Percentiles rank a stretch among this genome's conserved stretches.
phyloP scores from a whole-genome alignment of 163 green algal species.

The Chlamydomonas reinhardtii region DNA sequence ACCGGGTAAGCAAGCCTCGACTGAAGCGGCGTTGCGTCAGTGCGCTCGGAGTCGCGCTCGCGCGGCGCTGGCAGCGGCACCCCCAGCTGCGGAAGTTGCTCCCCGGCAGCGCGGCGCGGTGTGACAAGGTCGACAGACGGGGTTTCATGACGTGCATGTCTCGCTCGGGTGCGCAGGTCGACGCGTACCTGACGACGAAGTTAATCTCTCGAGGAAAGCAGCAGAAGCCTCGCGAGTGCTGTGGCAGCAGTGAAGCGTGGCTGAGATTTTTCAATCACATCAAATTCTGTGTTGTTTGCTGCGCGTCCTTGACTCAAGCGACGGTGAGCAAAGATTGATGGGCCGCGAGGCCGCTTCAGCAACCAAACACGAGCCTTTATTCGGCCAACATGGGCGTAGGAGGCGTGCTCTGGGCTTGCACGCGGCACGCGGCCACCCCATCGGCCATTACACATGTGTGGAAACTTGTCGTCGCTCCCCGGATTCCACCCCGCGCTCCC shows the following conservation, averaged over 20 bases:
- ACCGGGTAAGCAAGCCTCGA: neutral
- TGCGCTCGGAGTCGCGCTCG: neutral
- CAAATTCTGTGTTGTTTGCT: conserved; percentile 53
- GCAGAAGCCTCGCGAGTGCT: conserved; percentile 22
- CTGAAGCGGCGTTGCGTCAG: neutral
- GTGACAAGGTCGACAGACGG: too few species aligned
- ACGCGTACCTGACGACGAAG: conserved; percentile 22
- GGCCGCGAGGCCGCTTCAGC: neutral
- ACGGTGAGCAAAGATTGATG: conserved; percentile 35
- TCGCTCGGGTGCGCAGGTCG: neutral
- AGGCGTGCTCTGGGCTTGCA: too few species aligned
- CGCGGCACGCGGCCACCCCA: too few species aligned
- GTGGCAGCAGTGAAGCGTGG: conserved; percentile 12
- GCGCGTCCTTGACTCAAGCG: conserved; percentile 42
- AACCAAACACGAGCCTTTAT: too few species aligned
- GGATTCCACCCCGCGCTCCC: too few species aligned
- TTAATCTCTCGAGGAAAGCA: neutral
- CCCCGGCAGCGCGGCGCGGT: too few species aligned
- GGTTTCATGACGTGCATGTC: too few species aligned
- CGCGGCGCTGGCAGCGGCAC: neutral
- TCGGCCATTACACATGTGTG: too few species aligned
- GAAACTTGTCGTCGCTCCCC: too few species aligned
- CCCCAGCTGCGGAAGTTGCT: too few species aligned
- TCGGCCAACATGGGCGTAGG: too few species aligned
- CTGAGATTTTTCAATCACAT: conserved; percentile 35